A percentile compares a stretch with the other conserved stretches of the same genome.
Evolutionary conservation across 208 protist species (phyloP).

Genomic region (Naegleria lovaniensis): DNA sequence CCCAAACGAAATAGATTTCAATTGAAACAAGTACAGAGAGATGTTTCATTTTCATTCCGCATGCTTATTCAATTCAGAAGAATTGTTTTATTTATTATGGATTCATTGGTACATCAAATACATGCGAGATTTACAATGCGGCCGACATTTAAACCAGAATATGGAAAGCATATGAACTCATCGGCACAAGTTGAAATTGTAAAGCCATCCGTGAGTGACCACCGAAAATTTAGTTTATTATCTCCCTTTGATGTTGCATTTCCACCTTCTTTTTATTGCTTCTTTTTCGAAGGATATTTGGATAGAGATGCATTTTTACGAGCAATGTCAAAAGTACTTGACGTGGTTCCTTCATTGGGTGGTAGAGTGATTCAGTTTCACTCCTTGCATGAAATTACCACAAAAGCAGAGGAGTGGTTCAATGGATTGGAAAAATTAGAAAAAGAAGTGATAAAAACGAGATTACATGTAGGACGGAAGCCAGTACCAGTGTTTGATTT

Average conservation of each 20-base stretch:
- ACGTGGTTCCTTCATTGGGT: neutral
- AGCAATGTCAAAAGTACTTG: neutral
- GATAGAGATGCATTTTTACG: neutral
- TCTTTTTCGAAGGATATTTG: neutral
- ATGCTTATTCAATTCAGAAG: neutral
- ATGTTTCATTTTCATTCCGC: neutral
- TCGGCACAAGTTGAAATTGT: neutral
- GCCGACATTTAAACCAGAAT: neutral
- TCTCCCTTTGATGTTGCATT: neutral
- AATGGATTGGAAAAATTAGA: neutral
- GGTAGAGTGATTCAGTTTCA: neutral
- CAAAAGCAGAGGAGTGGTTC: neutral
- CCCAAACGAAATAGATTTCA: neutral
- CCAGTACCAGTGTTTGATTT: neutral
- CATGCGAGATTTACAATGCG: neutral
- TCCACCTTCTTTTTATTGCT: neutral
- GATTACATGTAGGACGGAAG: neutral
- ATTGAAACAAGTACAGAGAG: neutral
- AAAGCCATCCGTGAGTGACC: neutral
- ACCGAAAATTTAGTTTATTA: neutral
- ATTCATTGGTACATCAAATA: neutral
- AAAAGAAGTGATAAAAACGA: neutral
- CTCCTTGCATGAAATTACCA: neutral
- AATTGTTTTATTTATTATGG: neutral
- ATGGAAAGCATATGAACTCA: neutral